Conservation (phyloP, 2,329 filamentous ascomycete genomes). For the Mollisia scopiformis region DNA sequence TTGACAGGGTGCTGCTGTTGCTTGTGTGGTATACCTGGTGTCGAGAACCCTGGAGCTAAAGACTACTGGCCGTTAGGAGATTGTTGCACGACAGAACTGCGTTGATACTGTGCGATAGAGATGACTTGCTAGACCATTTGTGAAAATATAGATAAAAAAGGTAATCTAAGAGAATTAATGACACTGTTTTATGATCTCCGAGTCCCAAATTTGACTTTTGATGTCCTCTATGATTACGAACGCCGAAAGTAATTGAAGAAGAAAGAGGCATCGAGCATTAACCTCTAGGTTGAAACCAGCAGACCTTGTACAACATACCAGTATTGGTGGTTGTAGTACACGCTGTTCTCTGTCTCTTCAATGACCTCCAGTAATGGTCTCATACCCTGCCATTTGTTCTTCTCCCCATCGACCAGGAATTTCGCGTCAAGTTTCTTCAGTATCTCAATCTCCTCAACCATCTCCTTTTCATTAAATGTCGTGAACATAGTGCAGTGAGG, state of each 20-base stretch:
- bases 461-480: constrained; percentile 21
- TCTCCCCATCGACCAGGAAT: constrained; percentile 16
- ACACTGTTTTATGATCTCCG: too few species aligned
- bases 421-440: constrained; percentile 9
- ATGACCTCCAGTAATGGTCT: constrained; percentile 17
- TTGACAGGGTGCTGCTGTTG: constrained; percentile 2
- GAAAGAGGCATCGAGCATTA: too few species aligned
- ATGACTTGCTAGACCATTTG: too few species aligned
- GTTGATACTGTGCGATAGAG: too few species aligned
- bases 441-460: constrained; percentile 17
- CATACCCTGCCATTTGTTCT: constrained; percentile 24
- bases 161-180: too few species aligned
- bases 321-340: constrained; percentile 21
- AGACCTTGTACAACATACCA: constrained; percentile 22
- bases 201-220: too few species aligned
- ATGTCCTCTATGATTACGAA: too few species aligned
- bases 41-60: neutral
- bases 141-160: too few species aligned
- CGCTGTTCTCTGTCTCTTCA: constrained; percentile 15
- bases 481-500: constrained; percentile 23
- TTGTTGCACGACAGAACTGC: too few species aligned
- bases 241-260: too few species aligned
- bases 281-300: too few species aligned
- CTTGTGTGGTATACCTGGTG: neutral
- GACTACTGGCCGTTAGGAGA: neutral